phyloP scores from a whole-genome alignment of 2,329 filamentous ascomycete species.

The Trichoderma brevicompactum region DNA sequence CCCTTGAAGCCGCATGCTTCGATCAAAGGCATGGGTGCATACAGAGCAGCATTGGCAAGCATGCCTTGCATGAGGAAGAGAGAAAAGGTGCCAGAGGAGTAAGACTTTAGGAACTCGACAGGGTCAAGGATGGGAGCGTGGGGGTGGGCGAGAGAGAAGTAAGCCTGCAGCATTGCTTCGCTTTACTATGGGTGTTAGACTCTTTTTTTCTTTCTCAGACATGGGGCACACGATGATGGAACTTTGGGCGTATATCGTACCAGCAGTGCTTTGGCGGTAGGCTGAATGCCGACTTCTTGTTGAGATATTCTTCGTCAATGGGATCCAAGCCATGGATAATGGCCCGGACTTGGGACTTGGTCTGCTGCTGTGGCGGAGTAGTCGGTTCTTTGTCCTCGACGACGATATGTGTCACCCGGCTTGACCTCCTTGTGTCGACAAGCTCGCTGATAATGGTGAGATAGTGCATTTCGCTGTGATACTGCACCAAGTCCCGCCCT shows the following conservation, averaged over 20 bases:
- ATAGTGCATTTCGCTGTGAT: conserved; percentile 11
- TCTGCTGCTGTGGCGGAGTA: background rate
- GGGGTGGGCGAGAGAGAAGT: conserved; percentile 4
- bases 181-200: background rate
- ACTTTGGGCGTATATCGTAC: background rate
- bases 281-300: conserved; percentile 9
- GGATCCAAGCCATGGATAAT: background rate
- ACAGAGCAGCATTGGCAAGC: background rate
- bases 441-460: conserved; percentile 9
- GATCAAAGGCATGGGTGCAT: background rate
- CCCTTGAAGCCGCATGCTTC: background rate
- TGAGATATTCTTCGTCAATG: conserved; percentile 7
- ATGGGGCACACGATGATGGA: background rate
- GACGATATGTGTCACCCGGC: background rate
- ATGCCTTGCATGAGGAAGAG: conserved; percentile 3
- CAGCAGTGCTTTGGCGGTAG: conserved; percentile 2
- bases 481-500: conserved; percentile 2
- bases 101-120: conserved; percentile 6
- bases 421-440: background rate
- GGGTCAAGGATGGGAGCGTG: conserved; percentile 2
- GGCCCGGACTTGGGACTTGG: background rate
- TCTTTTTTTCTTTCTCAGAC: too few species aligned
- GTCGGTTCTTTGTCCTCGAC: background rate
- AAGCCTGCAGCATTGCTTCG: conserved; percentile 1
- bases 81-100: background rate